Conservation (phyloP, 495 filamentous ascomycete genomes). For the Penicillium macrosclerotiorum region DNA sequence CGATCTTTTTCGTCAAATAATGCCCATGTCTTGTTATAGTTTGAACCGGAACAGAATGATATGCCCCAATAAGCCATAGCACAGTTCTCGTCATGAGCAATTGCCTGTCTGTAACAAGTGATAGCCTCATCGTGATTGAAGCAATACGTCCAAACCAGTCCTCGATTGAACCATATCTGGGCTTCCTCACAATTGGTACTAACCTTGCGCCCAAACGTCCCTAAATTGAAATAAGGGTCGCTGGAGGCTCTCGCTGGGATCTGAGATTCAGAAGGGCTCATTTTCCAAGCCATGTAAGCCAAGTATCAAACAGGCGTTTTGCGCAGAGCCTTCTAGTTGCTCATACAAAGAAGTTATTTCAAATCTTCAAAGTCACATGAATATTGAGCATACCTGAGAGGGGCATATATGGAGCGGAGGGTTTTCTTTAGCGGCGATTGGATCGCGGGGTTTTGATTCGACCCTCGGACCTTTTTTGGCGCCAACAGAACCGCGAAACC, state of each 20-base stretch:
- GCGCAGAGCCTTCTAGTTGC: not conserved
- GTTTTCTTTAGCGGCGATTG: slow-evolving; percentile 8
- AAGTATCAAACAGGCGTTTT: not conserved
- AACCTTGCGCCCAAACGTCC: slow-evolving; percentile 47
- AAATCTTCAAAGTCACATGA: slow-evolving; percentile 3
- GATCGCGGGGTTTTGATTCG: slow-evolving; percentile 8
- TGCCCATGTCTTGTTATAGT: slow-evolving; percentile 70
- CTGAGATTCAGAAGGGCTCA: not conserved
- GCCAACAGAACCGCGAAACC: not conserved
- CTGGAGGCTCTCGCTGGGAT: slow-evolving; percentile 7
- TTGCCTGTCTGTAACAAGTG: slow-evolving; percentile 58
- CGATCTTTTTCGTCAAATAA: slow-evolving; percentile 45
- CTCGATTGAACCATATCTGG: slow-evolving; percentile 61
- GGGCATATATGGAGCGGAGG: slow-evolving; percentile 11
- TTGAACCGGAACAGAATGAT: slow-evolving; percentile 60
- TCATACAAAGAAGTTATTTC: not conserved
- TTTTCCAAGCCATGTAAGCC: not conserved
- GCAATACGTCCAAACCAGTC: slow-evolving; percentile 59
- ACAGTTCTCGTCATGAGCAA: slow-evolving; percentile 48
- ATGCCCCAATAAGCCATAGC: slow-evolving; percentile 66
- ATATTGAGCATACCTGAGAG: not conserved
- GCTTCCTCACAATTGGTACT: slow-evolving; percentile 43
- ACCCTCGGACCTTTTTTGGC: slow-evolving; percentile 12
- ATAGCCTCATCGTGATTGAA: slow-evolving; percentile 65
- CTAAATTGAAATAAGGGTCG: slow-evolving; percentile 55